Evolutionary conservation across 2,329 filamentous ascomycete genomes (phyloP).

Genomic region (Neofusicoccum laricinum): DNA sequence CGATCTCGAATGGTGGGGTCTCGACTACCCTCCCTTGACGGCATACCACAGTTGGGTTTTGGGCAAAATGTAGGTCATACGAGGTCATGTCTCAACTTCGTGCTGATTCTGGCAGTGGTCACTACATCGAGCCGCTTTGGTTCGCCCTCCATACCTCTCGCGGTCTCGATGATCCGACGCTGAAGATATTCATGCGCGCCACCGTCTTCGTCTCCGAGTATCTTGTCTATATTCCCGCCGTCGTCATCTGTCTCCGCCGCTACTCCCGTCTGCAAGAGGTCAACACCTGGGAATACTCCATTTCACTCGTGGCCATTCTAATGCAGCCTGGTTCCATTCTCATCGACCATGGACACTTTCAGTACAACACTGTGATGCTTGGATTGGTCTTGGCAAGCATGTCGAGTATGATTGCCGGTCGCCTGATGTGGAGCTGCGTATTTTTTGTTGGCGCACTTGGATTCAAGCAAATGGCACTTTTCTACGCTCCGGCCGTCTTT

Average conservation of each 20-base stretch:
- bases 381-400: conserved; percentile 83
- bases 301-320: conserved; percentile 84
- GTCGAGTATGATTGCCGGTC: conserved; percentile 81
- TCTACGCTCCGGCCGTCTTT: conserved; percentile 92
- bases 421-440: conserved; percentile 82
- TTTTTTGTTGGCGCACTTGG: conserved; percentile 93
- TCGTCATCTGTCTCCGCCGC: conserved; percentile 79
- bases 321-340: conserved; percentile 90
- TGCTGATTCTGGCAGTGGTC: conserved; percentile 52
- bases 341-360: conserved; percentile 93
- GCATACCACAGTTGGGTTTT: conserved; percentile 98
- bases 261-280: conserved; percentile 74
- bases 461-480: conserved; percentile 99
- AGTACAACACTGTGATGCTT: conserved; percentile 99
- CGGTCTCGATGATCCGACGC: conserved; percentile 69
- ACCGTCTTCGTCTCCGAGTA: conserved; percentile 91
- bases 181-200: conserved; percentile 95
- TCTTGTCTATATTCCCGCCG: conserved; percentile 80
- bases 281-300: conserved; percentile 75
- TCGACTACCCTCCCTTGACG: conserved; percentile 96
- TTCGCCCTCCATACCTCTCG: conserved; percentile 82
- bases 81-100: too few relatives aligned
- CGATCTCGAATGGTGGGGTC: conserved; percentile 93
- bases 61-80: conserved; percentile 64
- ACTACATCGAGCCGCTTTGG: conserved; percentile 76